Base-by-base conservation (phyloP, 108 stramenopile genomes). In the Fragilariopsis cylindrus region DNA sequence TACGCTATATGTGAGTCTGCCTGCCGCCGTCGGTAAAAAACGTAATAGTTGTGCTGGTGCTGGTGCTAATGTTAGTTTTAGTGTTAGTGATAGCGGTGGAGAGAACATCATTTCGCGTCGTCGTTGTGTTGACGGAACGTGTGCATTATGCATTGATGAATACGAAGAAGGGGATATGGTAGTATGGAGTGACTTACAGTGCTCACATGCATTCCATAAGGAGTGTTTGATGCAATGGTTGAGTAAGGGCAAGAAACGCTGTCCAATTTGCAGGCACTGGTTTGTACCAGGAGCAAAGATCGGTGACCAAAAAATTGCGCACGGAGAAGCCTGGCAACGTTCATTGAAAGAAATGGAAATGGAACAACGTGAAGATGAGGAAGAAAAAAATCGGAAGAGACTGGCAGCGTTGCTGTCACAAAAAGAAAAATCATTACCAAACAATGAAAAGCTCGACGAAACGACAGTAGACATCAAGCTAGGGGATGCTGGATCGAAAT, bases 181-280 rank as follows among this genome's bases (percentile, higher is more conserved):
- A 5, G 83, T 85, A 9, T 74, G 84, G 63, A 88, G 88, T 0
- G 79, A 67, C 19, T 52, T 81, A 65, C 21, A 68, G 11, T 91
- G 90, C 54, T 70, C 67, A 7, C 90, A 91, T 65, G 90, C 81
- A 7, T 91, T 91, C 67, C 90, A 91, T 63, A 73, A 81, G 18
- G 90, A 89, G 13, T 91, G 90, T 65, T 79, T 89, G 7, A 47
- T 91, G 57, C 75, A 71, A 46, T 91, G 87, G 87, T 79, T 91
- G 44, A 66, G 66, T 55, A 86, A 87, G 65, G 88, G 87, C 19
- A 85, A 83, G 60, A 82, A 86, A 66, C 86, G 85, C 3, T 91
- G 90, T 56, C 90, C 90, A 13, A 77, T 87, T 12, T 91, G 90
- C 62, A 76, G 90, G 53, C 72, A 80, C 43, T 84, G 74, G 45